These are phyloP conservation scores for Botryotinia convoluta DNA, from an alignment of 2,329 filamentous ascomycete genomes.

Conservation along the genomic window DNA sequence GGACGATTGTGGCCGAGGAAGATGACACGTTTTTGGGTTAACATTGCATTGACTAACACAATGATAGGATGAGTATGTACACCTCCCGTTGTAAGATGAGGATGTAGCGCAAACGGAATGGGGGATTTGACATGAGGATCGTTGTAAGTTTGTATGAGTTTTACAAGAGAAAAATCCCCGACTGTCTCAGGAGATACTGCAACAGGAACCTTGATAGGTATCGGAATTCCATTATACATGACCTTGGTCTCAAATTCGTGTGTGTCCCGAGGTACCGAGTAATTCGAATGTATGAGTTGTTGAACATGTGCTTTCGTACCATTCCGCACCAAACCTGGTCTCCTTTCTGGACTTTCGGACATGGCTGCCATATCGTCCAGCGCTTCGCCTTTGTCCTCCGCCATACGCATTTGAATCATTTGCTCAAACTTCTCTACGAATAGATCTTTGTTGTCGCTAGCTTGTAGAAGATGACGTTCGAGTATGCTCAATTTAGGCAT, in stretches of 20 bases:
- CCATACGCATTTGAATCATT: constrained; percentile 82
- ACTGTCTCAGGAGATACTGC: constrained; percentile 94
- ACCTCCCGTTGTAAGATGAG: constrained; percentile 91
- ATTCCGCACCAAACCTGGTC: constrained; percentile 46
- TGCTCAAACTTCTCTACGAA: constrained; percentile 97
- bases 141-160: constrained; percentile 93
- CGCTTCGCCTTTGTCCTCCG: constrained; percentile 53
- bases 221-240: constrained; percentile 92
- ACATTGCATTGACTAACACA: constrained; percentile 86
- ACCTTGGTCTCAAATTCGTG: constrained; percentile 97
- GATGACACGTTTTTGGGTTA: constrained; percentile 95
- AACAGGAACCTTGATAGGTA: constrained; percentile 94
- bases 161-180: constrained; percentile 95
- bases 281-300: constrained; percentile 57
- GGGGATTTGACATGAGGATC: constrained; percentile 77
- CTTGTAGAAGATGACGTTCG: constrained; percentile 81
- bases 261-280: constrained; percentile 84
- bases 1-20: constrained; percentile 95
- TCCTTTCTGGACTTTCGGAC: constrained; percentile 45
- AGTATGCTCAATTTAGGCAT: constrained; percentile 83
- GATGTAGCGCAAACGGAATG: constrained; percentile 80
- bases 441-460: constrained; percentile 90
- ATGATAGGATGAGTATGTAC: constrained; percentile 90
- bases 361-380: constrained; percentile 47
- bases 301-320: constrained; percentile 60